Base-by-base conservation (phyloP, 2,329 filamentous ascomycete genomes). In the Diaporthe ampelina region DNA sequence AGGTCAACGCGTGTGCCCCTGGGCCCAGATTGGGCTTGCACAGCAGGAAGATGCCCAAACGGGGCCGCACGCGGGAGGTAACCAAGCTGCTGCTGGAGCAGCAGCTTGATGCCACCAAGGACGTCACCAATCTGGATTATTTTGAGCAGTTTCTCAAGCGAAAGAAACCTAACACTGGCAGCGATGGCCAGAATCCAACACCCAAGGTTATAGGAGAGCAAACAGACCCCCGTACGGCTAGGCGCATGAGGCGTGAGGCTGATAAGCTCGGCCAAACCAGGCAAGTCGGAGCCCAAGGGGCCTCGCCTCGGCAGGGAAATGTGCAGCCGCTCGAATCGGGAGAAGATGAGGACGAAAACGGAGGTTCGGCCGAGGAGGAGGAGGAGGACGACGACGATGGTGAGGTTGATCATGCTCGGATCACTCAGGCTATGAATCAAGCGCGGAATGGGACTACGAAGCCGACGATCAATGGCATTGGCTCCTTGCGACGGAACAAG, bases 391-490 rank as follows among this genome's bases (percentile, higher is more conserved):
- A 69, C 6, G 26, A 70, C n/a, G 43, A 1, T 11, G 58, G n/a
- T 17, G 70, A 63, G 26, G 26, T 65, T 35, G 29, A 69, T 70
- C 29, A 37, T 45, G 50, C 57, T 52, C 61, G 40, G 48, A 70
- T 72, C 24, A 72, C 26, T 6, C 67, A 32, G 11, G 72, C 72
- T 45, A 63, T 72, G 9, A 76, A 74, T 21, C 29, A 58, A 37
- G 74, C 72, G 32, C 68, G 72, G 5, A 57, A 40, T 32, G 17
- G 61, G 19, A 43, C 35, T 17, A 40, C 11, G 63, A 50, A 40
- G 17, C 68, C 29, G 56, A 63, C 68, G 17, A 54, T 74, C 56
- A 72, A 72, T 32, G 69, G 61, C 2, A 58, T 74, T 26, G 70
- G 32, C 26, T 19, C 57, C 29, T 48, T 24, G 37, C 70, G 10